Conservation (phyloP, 352 stramenopile species). For the Phytophthora vignae region DNA sequence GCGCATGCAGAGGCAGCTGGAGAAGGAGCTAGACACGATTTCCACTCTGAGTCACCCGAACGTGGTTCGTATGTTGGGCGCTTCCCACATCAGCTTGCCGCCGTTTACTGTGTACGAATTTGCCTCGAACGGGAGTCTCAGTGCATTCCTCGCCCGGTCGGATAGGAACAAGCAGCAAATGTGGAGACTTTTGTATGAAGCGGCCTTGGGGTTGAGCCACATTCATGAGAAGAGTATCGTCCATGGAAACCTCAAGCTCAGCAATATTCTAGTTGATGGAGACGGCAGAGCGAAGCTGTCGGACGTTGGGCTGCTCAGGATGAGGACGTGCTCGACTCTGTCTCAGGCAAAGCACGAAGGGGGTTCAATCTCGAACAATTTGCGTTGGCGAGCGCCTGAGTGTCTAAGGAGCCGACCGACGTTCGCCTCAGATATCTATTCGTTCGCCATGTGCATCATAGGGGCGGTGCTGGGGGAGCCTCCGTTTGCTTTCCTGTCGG, state of each 20-base stretch:
- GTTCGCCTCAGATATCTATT: constrained; percentile 39
- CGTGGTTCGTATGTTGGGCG: not conserved
- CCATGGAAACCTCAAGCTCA: constrained; percentile 39
- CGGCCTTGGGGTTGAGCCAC: constrained; percentile 31
- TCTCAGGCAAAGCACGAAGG: constrained; percentile 22
- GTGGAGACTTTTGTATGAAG: constrained; percentile 11
- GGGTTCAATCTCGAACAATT: not conserved
- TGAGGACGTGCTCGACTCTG: not conserved
- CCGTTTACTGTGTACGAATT: not conserved
- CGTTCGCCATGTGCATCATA: constrained; percentile 44
- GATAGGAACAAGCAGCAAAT: not conserved
- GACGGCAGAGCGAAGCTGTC: constrained; percentile 31
- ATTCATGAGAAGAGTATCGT: constrained; percentile 30
- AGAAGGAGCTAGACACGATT: constrained; percentile 17
- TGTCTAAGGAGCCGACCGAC: constrained; percentile 27
- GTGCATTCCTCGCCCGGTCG: not conserved
- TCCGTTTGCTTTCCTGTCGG: constrained; percentile 24
- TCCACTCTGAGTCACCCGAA: constrained; percentile 9
- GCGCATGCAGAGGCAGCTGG: constrained; percentile 4
- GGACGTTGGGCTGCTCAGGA: constrained; percentile 28
- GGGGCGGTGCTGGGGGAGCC: constrained; percentile 31
- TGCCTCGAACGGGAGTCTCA: not conserved
- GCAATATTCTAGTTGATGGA: constrained; percentile 33
- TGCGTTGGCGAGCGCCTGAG: constrained; percentile 40
- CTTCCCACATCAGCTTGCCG: not conserved